Conservation (phyloP, 2,329 filamentous ascomycete species). For the Apiospora kogelbergensis region DNA sequence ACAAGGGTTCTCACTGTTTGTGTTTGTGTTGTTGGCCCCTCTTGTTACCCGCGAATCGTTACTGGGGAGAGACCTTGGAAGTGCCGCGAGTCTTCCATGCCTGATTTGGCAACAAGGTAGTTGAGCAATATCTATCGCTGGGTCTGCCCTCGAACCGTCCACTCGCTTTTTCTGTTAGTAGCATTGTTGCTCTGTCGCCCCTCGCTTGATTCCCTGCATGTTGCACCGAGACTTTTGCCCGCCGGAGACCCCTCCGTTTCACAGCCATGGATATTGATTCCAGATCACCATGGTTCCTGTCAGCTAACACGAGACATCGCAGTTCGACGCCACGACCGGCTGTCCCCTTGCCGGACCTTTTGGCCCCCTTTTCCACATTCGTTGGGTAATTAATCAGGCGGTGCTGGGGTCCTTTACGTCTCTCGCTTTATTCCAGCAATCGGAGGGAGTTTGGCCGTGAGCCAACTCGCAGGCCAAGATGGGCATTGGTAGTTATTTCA, state of each 20-base stretch:
- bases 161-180: slow-evolving; percentile 10
- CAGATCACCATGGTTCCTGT: neutral
- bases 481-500: slow-evolving; percentile 65
- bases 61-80: neutral
- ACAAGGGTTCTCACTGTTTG: neutral
- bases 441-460: neutral
- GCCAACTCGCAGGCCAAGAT: slow-evolving; percentile 38
- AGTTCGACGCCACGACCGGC: neutral
- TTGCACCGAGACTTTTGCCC: neutral
- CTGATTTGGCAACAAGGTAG: neutral
- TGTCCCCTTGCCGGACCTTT: neutral
- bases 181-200: neutral
- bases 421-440: neutral
- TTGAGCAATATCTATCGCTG: neutral
- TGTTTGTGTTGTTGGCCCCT: neutral
- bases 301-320: neutral
- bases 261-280: neutral
- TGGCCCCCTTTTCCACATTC: neutral
- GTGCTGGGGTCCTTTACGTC: neutral
- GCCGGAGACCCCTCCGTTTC: neutral
- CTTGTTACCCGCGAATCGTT: neutral
- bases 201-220: neutral
- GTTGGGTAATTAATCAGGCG: neutral
- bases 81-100: neutral
- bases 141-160: neutral